phyloP scores from a whole-genome alignment of 345 rosid species.

The Dimocarpus longan region DNA sequence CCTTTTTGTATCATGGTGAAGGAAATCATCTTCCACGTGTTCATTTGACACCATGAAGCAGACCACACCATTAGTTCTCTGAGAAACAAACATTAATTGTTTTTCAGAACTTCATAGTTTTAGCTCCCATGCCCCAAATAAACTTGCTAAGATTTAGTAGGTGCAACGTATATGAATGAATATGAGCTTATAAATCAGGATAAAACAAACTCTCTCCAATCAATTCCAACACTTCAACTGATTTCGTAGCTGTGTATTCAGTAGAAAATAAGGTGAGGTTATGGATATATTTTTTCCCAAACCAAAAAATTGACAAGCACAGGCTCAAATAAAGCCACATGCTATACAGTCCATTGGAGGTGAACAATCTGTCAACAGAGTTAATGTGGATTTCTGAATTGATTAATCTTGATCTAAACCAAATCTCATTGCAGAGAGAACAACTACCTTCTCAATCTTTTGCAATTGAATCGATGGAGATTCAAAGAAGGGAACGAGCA shows the following conservation, averaged over 20 bases:
- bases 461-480: conserved; percentile 66
- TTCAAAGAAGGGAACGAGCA: conserved; percentile 87
- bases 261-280: background rate
- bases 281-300: background rate
- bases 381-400: background rate
- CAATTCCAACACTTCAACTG: background rate
- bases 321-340: background rate
- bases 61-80: too few species aligned
- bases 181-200: background rate
- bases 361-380: background rate
- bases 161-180: background rate
- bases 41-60: too few species aligned
- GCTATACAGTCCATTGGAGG: background rate
- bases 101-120: background rate
- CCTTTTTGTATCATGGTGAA: too few species aligned
- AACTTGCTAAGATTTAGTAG: background rate
- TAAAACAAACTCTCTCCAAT: background rate
- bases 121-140: background rate
- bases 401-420: background rate
- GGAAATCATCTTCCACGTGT: too few species aligned
- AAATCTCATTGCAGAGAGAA: conserved; percentile 7
- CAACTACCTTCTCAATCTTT: conserved; percentile 64
- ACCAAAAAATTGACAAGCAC: background rate
- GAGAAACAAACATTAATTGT: too few species aligned
- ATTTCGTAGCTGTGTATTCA: background rate